Evolutionary conservation across 2,329 filamentous ascomycete genomes (phyloP).

Genomic region (Scedosporium boydii): DNA sequence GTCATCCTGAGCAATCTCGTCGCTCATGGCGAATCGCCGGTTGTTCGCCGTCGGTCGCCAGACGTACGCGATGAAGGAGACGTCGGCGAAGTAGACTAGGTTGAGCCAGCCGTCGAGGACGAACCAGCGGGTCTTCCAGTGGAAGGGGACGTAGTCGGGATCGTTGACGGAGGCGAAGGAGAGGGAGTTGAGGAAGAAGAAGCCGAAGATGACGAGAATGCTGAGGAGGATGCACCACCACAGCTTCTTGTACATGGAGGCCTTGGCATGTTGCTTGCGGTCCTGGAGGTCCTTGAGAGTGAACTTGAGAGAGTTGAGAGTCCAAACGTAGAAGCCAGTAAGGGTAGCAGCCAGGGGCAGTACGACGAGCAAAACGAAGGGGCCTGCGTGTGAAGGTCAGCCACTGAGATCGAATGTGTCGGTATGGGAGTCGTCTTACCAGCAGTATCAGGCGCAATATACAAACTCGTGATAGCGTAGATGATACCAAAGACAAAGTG

Average conservation of each 20-base stretch:
- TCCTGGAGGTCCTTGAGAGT: constrained; percentile 96
- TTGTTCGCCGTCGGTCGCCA: constrained; percentile 98
- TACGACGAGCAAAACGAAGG: constrained; percentile 85
- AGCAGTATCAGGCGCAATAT: constrained; percentile 80
- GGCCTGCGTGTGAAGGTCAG: constrained; percentile 39
- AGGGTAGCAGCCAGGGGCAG: constrained; percentile 84
- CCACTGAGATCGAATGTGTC: constrained; percentile 6
- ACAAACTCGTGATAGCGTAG: constrained; percentile 81
- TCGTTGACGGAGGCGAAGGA: constrained; percentile 79
- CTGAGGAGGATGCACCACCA: constrained; percentile 96
- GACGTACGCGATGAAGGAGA: constrained; percentile 86
- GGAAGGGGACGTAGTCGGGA: constrained; percentile 85
- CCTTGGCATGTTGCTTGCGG: constrained; percentile 88
- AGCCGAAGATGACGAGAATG: constrained; percentile 91
- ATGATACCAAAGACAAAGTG: constrained; percentile 94
- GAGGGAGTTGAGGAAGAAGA: constrained; percentile 98
- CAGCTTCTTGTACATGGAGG: constrained; percentile 92
- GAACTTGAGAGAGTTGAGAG: constrained; percentile 83
- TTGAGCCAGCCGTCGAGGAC: constrained; percentile 96
- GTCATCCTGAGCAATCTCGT: constrained; percentile 97
- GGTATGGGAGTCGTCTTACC: constrained; percentile 30
- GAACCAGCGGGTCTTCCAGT: constrained; percentile 98
- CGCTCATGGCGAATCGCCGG: constrained; percentile 94
- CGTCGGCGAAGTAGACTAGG: constrained; percentile 88
- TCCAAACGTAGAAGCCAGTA: constrained; percentile 98